These are phyloP conservation scores for Vigna unguiculata DNA, from an alignment of 306 rosid species.

Conservation along the genomic window DNA sequence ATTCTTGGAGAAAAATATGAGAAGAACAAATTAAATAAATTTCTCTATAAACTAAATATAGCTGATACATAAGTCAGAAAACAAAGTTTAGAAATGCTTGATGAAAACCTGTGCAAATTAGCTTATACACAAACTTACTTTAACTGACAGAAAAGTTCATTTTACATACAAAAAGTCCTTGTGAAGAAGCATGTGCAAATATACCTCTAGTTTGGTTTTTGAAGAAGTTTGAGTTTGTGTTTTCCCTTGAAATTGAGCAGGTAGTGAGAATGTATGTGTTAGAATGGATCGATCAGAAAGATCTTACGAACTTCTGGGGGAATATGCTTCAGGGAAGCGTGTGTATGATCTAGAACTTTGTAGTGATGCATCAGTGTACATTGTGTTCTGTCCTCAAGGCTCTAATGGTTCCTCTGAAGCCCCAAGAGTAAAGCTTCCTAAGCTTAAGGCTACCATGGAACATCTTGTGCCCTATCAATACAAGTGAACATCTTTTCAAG, in stretches of 20 bases:
- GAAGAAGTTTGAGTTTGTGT: neutral
- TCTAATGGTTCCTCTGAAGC: constrained; percentile 50
- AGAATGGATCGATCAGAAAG: constrained; percentile 88
- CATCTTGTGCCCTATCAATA: constrained; percentile 50
- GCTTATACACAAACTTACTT: too few species aligned
- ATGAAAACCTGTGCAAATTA: neutral
- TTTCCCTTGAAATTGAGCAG: constrained; percentile 50
- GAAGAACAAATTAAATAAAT: too few species aligned
- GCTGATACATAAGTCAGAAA: too few species aligned
- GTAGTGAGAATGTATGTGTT: constrained; percentile 75
- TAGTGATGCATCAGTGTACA: constrained; percentile 55
- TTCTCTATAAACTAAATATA: too few species aligned
- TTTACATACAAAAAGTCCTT: too few species aligned
- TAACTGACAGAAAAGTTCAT: too few species aligned
- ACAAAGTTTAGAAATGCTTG: too few species aligned
- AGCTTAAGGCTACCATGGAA: constrained; percentile 68
- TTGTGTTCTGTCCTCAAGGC: constrained; percentile 64
- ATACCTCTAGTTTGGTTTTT: neutral
- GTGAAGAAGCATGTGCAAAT: too few species aligned
- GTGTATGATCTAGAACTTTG: constrained; percentile 66
- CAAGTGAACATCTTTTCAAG: constrained; percentile 20
- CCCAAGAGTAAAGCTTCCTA: constrained; percentile 85
- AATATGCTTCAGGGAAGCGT: constrained; percentile 82
- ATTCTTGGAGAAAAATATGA: too few species aligned
- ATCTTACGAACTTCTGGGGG: constrained; percentile 86